Percentiles rank a stretch among this genome's conserved stretches.
Conservation (phyloP, 2,329 filamentous ascomycete species). For the Arthrobotrys pseudoclavata region DNA sequence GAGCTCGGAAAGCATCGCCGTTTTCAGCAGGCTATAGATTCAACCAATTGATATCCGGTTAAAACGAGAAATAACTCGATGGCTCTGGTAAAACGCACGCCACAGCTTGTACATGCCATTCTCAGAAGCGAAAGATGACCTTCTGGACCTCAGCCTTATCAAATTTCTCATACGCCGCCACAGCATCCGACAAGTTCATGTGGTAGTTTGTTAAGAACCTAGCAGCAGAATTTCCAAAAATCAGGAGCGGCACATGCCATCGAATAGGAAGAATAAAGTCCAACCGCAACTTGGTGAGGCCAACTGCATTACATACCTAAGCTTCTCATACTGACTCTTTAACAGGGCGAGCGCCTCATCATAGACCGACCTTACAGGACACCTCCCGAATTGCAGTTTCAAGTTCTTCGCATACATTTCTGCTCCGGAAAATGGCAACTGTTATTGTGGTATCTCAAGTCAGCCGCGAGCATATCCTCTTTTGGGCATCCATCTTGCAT, state of each 20-base stretch:
- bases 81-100: slow-evolving; percentile 27
- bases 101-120: slow-evolving; percentile 55
- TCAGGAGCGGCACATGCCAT: slow-evolving; percentile 7
- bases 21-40: slow-evolving; percentile 39
- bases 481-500: slow-evolving; percentile 22
- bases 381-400: slow-evolving; percentile 80
- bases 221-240: slow-evolving; percentile 9
- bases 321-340: slow-evolving; percentile 75
- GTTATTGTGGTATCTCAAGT: slow-evolving; percentile 67
- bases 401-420: slow-evolving; percentile 76
- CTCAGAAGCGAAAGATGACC: slow-evolving; percentile 67
- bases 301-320: slow-evolving; percentile 70
- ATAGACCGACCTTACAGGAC: slow-evolving; percentile 80
- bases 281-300: not conserved
- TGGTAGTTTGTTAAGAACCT: slow-evolving; percentile 71
- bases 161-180: slow-evolving; percentile 71
- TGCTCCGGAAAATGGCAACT: slow-evolving; percentile 63
- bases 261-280: slow-evolving; percentile 3
- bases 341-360: slow-evolving; percentile 75
- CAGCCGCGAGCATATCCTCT: slow-evolving; percentile 64
- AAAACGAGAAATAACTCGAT: slow-evolving; percentile 31
- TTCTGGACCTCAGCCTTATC: slow-evolving; percentile 71
- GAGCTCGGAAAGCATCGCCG: slow-evolving; percentile 49
- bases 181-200: slow-evolving; percentile 69
- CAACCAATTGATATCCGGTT: slow-evolving; percentile 34